These are phyloP conservation scores for Ustulina deusta DNA, from an alignment of 2,329 filamentous ascomycete species.

Conservation along the genomic window DNA sequence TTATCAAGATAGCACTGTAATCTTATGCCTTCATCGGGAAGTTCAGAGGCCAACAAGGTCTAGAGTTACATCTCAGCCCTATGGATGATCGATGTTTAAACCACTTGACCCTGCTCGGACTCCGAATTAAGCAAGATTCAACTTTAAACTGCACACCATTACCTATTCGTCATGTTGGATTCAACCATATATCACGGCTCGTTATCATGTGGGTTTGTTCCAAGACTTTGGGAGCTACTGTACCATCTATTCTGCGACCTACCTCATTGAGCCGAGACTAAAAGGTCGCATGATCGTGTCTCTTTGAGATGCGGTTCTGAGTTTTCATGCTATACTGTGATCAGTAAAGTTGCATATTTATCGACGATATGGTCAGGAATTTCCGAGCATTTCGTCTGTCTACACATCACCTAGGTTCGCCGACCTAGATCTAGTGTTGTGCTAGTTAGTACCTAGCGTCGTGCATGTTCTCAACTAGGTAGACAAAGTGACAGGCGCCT, in stretches of 20 bases:
- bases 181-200: slow-evolving; percentile 2
- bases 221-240: slow-evolving; percentile 9
- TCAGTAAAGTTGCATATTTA: background rate
- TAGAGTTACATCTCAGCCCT: slow-evolving; percentile 3
- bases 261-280: background rate
- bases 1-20: background rate
- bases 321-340: background rate
- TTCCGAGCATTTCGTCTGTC: background rate
- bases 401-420: too few species aligned
- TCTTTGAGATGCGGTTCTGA: background rate
- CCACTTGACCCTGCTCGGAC: background rate
- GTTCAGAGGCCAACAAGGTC: background rate
- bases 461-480: background rate
- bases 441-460: too few species aligned
- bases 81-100: background rate
- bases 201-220: slow-evolving; percentile 11
- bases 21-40: background rate
- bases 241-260: slow-evolving; percentile 1
- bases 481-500: background rate
- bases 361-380: background rate
- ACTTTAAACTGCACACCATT: slow-evolving; percentile 1
- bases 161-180: background rate
- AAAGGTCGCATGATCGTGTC: background rate
- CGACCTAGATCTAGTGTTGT: too few species aligned
- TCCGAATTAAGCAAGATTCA: background rate